These are phyloP conservation scores for Ajuga reptans DNA, from an alignment of 305 asterid genomes.

Conservation along the genomic window DNA sequence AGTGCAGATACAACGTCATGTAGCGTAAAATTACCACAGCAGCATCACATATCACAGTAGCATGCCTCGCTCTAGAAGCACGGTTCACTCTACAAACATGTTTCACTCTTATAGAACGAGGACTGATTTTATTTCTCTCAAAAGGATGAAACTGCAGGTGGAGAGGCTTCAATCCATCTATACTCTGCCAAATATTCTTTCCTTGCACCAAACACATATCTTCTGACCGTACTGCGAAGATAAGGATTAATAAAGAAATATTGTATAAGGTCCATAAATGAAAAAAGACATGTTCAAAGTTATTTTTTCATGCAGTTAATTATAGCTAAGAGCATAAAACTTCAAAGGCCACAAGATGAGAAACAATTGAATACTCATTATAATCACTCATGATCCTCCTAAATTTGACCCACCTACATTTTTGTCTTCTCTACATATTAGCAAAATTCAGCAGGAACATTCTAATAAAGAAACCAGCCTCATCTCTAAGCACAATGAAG, in stretches of 20 bases:
- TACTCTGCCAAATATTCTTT: constrained; percentile 19
- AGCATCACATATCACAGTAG: constrained; percentile 47
- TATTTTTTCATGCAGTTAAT: neutral
- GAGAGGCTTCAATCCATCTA: constrained; percentile 34
- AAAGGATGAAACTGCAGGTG: constrained; percentile 31
- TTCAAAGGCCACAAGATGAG: neutral
- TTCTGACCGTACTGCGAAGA: constrained; percentile 31
- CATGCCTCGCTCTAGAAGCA: constrained; percentile 25
- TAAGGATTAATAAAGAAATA: constrained; percentile 13
- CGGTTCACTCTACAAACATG: constrained; percentile 19
- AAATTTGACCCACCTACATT: too few relatives aligned
- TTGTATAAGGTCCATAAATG: neutral
- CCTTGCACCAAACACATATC: constrained; percentile 26
- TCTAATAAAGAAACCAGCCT: constrained; percentile 49
- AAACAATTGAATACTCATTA: neutral
- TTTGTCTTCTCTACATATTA: constrained; percentile 33
- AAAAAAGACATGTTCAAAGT: neutral
- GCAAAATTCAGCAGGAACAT: constrained; percentile 55
- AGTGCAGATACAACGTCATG: neutral
- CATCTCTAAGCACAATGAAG: constrained; percentile 55
- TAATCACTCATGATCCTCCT: neutral
- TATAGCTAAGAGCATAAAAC: neutral
- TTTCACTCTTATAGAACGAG: constrained; percentile 21
- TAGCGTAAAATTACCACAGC: constrained; percentile 43
- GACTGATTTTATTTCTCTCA: constrained; percentile 19